Conservation (phyloP, 139 green algal species). For the Astrephomene gubernaculifera region DNA sequence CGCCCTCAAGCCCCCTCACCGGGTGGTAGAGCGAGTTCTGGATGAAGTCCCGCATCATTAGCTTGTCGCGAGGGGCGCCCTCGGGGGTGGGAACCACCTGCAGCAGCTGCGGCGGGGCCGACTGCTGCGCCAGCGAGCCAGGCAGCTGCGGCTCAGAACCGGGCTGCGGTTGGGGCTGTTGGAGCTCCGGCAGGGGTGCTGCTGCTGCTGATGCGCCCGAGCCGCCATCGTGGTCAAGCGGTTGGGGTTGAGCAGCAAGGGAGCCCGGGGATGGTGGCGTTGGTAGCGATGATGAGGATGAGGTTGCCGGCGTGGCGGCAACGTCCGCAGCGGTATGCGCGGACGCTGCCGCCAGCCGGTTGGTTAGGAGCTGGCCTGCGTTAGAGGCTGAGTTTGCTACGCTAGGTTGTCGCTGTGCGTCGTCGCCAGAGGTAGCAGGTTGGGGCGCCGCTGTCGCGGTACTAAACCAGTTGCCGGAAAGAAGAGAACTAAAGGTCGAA, state of each 20-base stretch:
- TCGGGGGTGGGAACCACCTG: conserved; percentile 35
- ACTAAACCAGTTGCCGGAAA: conserved; percentile 12
- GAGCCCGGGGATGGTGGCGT: not conserved
- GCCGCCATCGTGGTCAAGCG: not conserved
- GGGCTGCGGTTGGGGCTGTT: not conserved
- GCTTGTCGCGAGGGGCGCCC: not conserved
- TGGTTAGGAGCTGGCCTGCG: not conserved
- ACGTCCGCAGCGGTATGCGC: not conserved
- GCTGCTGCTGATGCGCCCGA: not conserved
- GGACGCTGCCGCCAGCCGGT: not conserved
- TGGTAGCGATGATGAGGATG: not conserved
- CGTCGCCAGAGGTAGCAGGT: not conserved
- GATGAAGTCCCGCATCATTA: conserved; percentile 82
- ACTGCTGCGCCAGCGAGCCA: not conserved
- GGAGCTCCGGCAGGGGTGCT: not conserved
- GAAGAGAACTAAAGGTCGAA: not conserved
- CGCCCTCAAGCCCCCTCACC: conserved; percentile 52
- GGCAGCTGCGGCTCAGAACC: not conserved
- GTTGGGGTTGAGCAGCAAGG: not conserved
- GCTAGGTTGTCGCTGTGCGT: not conserved
- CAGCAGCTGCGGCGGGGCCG: not conserved
- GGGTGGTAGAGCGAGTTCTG: conserved; percentile 78
- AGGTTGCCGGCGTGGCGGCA: not conserved
- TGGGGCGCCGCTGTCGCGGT: not conserved
- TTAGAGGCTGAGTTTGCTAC: not conserved